phyloP scores from a whole-genome alignment of 1,139 yeast species.

The Taiozyma sp. region DNA sequence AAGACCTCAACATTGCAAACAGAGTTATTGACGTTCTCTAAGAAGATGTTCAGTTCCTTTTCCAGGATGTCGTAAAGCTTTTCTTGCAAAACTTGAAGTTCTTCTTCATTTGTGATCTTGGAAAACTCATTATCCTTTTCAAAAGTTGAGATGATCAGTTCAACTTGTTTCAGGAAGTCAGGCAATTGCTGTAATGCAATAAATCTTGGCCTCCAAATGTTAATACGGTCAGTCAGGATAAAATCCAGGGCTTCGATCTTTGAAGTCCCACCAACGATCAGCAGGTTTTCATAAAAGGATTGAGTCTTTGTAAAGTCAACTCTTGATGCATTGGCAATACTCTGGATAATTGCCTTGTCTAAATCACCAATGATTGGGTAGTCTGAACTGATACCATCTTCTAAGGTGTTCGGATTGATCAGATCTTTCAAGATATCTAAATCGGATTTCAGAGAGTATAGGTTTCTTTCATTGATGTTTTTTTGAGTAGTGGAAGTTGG shows the following conservation, averaged over 20 bases:
- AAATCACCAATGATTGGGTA: conserved; percentile 38
- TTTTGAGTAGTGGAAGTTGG: conserved; percentile 57
- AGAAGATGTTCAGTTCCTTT: conserved; percentile 32
- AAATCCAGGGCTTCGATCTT: conserved; percentile 75
- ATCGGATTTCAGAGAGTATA: conserved; percentile 28
- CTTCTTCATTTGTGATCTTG: conserved; percentile 24
- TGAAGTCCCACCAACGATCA: conserved; percentile 91
- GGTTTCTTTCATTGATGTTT: conserved; percentile 22
- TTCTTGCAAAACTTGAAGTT: conserved; percentile 29
- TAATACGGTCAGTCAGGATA: conserved; percentile 74
- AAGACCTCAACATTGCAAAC: conserved; percentile 52
- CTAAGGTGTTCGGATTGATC: conserved; percentile 25
- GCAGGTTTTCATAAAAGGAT: conserved; percentile 70
- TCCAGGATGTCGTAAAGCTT: conserved; percentile 34
- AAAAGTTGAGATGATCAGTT: conserved; percentile 35
- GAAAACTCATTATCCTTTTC: conserved; percentile 33
- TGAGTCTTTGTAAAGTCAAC: conserved; percentile 50
- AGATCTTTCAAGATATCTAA: conserved; percentile 26
- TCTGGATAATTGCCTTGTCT: conserved; percentile 87
- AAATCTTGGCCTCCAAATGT: conserved; percentile 74
- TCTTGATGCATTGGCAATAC: conserved; percentile 73
- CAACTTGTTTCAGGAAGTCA: conserved; percentile 44
- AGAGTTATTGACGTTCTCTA: conserved; percentile 33
- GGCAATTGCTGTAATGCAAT: conserved; percentile 51
- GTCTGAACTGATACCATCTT: conserved; percentile 19